Conservation (phyloP, 768 basidiomycete genomes). For the Pleurotus sapidus region DNA sequence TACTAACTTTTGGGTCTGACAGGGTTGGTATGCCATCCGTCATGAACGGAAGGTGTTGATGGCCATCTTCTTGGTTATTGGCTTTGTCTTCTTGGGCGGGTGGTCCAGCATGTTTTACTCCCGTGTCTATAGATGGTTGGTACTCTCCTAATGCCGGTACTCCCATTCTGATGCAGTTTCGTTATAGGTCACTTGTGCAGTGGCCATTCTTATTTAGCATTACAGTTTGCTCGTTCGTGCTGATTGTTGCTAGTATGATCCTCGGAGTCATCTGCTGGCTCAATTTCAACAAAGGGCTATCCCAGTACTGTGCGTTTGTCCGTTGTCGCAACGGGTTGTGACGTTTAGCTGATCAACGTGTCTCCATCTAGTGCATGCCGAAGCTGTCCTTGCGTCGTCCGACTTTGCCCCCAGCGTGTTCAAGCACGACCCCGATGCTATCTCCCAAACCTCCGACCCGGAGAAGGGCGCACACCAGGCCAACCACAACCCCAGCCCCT, state of each 20-base stretch:
- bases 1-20: background rate
- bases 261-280: conserved; percentile 47
- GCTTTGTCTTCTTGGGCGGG: conserved; percentile 29
- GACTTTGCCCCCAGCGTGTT: conserved; percentile 39
- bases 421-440: conserved; percentile 20
- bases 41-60: conserved; percentile 41
- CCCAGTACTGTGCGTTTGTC: conserved; percentile 47
- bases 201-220: conserved; percentile 50
- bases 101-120: conserved; percentile 48
- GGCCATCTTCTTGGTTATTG: conserved; percentile 39
- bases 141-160: background rate
- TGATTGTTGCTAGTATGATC: conserved; percentile 37
- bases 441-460: conserved; percentile 14
- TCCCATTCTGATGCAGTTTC: background rate
- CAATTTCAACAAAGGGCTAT: conserved; percentile 54
- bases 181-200: conserved; percentile 39
- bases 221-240: conserved; percentile 40
- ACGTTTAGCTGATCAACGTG: conserved; percentile 1
- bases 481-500: conserved; percentile 1
- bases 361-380: conserved; percentile 30
- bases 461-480: conserved; percentile 7
- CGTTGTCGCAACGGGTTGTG: background rate
- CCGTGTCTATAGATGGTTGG: conserved; percentile 40
- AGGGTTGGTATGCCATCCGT: conserved; percentile 57
- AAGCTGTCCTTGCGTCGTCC: conserved; percentile 31